These are phyloP conservation scores for Baeospora myosura DNA, from an alignment of 1,284 basidiomycete genomes.

Conservation along the genomic window DNA sequence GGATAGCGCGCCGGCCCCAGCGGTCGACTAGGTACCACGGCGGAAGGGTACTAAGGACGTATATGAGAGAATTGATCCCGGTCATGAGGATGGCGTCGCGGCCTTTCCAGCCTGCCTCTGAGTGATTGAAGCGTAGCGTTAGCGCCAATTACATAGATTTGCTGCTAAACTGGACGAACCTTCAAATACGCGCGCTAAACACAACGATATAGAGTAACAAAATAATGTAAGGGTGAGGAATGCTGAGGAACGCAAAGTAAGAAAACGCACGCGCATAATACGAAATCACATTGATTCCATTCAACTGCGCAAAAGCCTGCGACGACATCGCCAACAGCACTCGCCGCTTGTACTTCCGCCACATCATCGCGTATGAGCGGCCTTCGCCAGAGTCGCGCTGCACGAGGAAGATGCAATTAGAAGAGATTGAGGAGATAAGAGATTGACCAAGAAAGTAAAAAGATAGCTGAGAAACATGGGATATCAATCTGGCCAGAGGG, in stretches of 20 bases:
- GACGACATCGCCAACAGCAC: constrained; percentile 97
- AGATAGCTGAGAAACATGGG: background rate
- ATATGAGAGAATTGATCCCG: constrained; percentile 88
- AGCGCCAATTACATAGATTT: background rate
- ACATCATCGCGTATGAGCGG: constrained; percentile 80
- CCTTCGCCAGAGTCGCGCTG: constrained; percentile 72
- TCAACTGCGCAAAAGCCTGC: constrained; percentile 94
- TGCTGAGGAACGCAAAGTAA: too few species aligned
- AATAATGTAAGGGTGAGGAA: too few species aligned
- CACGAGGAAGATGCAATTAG: too few species aligned
- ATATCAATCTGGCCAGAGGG: constrained; percentile 13
- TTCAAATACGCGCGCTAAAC: constrained; percentile 74
- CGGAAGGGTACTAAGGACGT: constrained; percentile 76
- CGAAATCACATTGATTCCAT: constrained; percentile 90
- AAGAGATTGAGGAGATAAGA: constrained; percentile 3
- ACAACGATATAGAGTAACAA: constrained; percentile 8
- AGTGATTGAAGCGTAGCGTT: too few species aligned
- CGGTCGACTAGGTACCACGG: constrained; percentile 96
- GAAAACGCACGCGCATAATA: constrained; percentile 81
- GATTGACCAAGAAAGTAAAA: background rate
- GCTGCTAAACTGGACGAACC: constrained; percentile 34
- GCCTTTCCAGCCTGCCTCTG: constrained; percentile 97
- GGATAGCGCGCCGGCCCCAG: constrained; percentile 84
- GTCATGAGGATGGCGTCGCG: constrained; percentile 96
- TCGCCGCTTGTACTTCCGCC: constrained; percentile 81